Evolutionary conservation across 371 early-diverging fungal genomes (phyloP), one percentile per base, ranked within the genome.

Genomic region (Mucor piriformis): DNA sequence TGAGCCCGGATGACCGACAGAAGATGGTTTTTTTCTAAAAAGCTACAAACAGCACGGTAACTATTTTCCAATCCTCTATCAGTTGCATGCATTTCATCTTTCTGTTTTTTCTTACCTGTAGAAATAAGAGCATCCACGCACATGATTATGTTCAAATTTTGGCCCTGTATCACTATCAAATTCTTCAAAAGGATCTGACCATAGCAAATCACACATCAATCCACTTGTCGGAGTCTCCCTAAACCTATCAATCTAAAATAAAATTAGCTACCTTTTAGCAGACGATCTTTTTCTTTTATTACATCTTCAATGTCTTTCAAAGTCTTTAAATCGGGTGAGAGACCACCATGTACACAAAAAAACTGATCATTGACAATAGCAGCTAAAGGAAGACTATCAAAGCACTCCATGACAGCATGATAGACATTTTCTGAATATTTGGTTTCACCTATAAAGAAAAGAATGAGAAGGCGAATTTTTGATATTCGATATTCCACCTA

Each of bases 331-430:
- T 98, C 93, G 2, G 99, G 99, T 0, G 98, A 97, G 42, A 99
- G 82, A 24, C 99, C 99, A 55, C 99, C 99, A 70, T 99, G 99
- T 66, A 99, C 91, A 72, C 99, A 99, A 27, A 99, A 76, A 64
- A 98, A 95, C 63, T 97, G 96, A 70, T 93, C 89, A 83, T 97
- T 97, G 80, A 99, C 92, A 25, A 99, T 76, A 12, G 98, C 98
- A 23, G 93, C 94, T 34, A 99, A 79, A 15, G 99, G 99, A 50
- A 99, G 81, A 24, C 92, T 87, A 65, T 96, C 95, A 79, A 99
- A 99, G 6, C 94, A 93, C 59, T 93, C 94, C 64, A 92, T 83
- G 54, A 86, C 89, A 10, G 90, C 90, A 58, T 95, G 94, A 75
- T 98, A 97, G 47, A 99, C 84, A 18, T 82, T 73, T 73, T 96